Base-by-base conservation (phyloP, 2,329 filamentous ascomycete species). In the Cercospora sesami region DNA sequence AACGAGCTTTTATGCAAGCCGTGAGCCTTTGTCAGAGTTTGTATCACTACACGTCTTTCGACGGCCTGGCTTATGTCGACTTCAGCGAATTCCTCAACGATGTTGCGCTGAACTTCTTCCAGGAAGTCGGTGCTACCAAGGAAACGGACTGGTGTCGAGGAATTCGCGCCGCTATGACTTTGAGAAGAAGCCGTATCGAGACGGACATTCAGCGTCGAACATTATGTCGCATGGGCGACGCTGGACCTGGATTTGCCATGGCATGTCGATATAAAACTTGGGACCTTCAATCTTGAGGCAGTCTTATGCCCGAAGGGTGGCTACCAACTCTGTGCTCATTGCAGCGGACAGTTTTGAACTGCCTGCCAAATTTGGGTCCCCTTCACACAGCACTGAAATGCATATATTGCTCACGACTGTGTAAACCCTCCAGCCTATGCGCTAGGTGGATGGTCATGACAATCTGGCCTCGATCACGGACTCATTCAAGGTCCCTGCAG, bases 1-100 rank as follows among this genome's bases (percentile, higher is more conserved):
- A 80, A 59, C 73, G 79, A 3, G 75, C 68, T 5, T 63, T 57
- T 12, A 16, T 36, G 28, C 45, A 59, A 14, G 65, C 68, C 10
- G 23, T n/a, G 2, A 31, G 33, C 51, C 42, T 69, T 4, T 69
- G 68, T 58, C 61, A 63, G 18, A 67, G 65, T 18, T 12, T 70
- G 6, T 55, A 65, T 33, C 62, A 65, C 21, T 68, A 70, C 45
- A 59, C 62, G 4, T 58, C 36, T 5, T 55, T 51, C 30, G 57
- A 64, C 10, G 58, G 62, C 26, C 60, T 68, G n/a, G 62, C 66
- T 2, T 65, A 62, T 21, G 62, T 45, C 1, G 66, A 68, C 26
- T 63, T 66, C 42, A 66, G 63, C 28, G 59, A 68, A 10, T 64
- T 65, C 31, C 26, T 68, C 26, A 36, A 68, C 28, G 63, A 65